Conservation (phyloP, 192 early-diverging fungal species). For the Neocallimastix lanati region DNA sequence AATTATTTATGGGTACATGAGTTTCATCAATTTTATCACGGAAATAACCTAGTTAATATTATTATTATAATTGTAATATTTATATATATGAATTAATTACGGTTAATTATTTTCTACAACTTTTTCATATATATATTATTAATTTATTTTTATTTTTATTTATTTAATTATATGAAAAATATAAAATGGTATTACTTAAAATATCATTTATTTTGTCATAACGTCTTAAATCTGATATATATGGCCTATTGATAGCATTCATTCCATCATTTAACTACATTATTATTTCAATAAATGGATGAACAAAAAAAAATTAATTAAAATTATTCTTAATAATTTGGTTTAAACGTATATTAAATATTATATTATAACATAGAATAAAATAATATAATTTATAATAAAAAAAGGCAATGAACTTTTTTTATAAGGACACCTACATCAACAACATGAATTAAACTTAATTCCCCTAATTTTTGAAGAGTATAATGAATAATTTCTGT, state of each 20-base stretch:
- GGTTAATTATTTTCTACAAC: too few relatives aligned
- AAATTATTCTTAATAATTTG: too few relatives aligned
- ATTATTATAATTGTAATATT: too few relatives aligned
- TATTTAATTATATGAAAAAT: too few relatives aligned
- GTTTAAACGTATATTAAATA: too few relatives aligned
- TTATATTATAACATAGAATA: too few relatives aligned
- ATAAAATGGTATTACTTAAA: neutral
- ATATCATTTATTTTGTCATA: neutral
- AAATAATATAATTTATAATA: too few relatives aligned
- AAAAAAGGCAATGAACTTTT: neutral
- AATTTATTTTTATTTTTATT: too few relatives aligned
- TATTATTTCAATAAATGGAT: neutral
- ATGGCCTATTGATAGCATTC: neutral
- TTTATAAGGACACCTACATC: neutral
- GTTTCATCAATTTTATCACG: neutral
- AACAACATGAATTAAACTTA: neutral
- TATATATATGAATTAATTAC: too few relatives aligned
- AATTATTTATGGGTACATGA: neutral
- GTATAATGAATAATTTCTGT: neutral
- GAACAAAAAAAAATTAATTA: too few relatives aligned
- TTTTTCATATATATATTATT: too few relatives aligned
- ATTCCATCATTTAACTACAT: neutral
- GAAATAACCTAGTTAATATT: neutral
- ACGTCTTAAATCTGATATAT: neutral
- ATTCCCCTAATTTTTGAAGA: neutral